Conservation (phyloP, 257 asterid species). For the Scutellaria barbata region DNA sequence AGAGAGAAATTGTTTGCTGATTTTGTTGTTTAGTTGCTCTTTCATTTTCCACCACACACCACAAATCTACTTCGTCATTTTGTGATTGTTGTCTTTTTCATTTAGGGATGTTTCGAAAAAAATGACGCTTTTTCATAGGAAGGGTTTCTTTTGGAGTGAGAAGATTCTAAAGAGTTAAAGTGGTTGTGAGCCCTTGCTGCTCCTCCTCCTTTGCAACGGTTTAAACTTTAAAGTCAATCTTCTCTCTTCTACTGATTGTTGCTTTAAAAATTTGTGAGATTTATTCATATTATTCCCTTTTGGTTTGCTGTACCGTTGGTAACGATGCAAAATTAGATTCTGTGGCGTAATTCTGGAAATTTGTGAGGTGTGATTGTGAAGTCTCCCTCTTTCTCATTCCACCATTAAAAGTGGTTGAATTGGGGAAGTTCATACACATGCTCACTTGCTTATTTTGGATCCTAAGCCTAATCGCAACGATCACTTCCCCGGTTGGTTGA, state of each 20-base stretch:
- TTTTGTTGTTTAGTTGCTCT: not conserved
- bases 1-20: not conserved
- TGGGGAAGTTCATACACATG: not conserved
- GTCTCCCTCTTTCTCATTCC: constrained; percentile 5
- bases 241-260: constrained; percentile 3
- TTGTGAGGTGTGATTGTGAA: constrained; percentile 25
- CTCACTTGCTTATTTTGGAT: constrained; percentile 30
- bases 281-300: constrained; percentile 4
- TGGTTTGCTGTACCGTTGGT: constrained; percentile 18
- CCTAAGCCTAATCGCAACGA: constrained; percentile 9
- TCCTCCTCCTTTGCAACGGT: constrained; percentile 20
- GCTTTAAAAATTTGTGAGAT: constrained; percentile 13
- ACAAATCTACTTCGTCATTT: constrained; percentile 2
- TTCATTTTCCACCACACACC: not conserved
- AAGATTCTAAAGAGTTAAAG: constrained; percentile 25
- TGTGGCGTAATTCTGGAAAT: constrained; percentile 8
- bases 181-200: not conserved
- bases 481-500: constrained; percentile 19
- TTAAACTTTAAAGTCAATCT: not conserved
- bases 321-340: constrained; percentile 26
- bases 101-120: constrained; percentile 5
- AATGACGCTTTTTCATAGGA: not conserved
- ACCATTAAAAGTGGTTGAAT: not conserved
- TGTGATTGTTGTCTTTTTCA: constrained; percentile 1
- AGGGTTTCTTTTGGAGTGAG: constrained; percentile 9